phyloP scores from a whole-genome alignment of 1,284 basidiomycete species.

The Entoloma clypeatum region DNA sequence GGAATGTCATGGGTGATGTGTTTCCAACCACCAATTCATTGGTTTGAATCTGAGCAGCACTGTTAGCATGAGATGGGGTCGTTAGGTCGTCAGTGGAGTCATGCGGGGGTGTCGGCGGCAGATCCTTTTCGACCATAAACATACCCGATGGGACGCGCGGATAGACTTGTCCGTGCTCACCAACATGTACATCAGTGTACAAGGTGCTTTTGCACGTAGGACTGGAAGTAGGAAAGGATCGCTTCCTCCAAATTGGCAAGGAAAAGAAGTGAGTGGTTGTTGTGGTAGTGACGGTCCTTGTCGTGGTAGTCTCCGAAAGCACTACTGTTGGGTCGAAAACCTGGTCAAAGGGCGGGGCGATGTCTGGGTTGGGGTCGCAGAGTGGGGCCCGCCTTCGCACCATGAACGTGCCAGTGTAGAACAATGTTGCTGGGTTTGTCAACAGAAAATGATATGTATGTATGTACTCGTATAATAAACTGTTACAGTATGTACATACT shows the following conservation, averaged over 20 bases:
- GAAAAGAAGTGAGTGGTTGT: conserved; percentile 63
- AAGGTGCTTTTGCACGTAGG: conserved; percentile 22
- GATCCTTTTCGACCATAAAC: conserved; percentile 54
- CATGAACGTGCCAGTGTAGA: conserved; percentile 20
- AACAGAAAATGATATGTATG: too few species aligned
- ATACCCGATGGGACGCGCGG: conserved; percentile 21
- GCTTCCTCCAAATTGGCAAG: conserved; percentile 60
- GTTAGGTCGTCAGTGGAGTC: conserved; percentile 14
- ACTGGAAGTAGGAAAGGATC: conserved; percentile 32
- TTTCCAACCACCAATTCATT: not conserved
- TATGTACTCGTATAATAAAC: too few species aligned
- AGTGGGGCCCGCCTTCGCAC: conserved; percentile 35
- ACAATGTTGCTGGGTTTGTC: too few species aligned
- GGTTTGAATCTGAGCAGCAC: not conserved
- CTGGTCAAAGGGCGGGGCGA: conserved; percentile 38
- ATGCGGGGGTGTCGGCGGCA: conserved; percentile 58
- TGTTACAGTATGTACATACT: too few species aligned
- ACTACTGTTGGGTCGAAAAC: conserved; percentile 34
- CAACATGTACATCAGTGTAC: conserved; percentile 6
- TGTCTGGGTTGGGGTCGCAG: conserved; percentile 30
- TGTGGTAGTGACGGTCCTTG: conserved; percentile 48
- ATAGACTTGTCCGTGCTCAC: conserved; percentile 19
- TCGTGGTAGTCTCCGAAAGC: conserved; percentile 47
- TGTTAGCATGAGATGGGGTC: conserved; percentile 1
- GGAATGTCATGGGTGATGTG: not conserved